Percentiles rank a stretch among this genome's conserved stretches.
These are phyloP conservation scores for Podaxis sp. DNA, from an alignment of 768 basidiomycete species.

Conservation along the genomic window DNA sequence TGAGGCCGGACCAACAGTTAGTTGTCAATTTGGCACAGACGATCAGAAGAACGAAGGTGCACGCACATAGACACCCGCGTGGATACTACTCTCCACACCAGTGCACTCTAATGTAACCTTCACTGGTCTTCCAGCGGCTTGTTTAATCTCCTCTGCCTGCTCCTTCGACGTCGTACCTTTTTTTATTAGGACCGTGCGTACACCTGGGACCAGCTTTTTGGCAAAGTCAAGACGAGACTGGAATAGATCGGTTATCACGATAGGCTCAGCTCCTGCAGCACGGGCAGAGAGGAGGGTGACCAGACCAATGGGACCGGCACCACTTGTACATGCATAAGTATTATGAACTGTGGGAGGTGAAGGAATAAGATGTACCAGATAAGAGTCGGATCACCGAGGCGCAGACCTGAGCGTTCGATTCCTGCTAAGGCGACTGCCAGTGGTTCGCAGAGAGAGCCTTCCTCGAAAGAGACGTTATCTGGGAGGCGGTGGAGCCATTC, in stretches of 20 bases:
- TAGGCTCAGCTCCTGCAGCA: slow-evolving; percentile 66
- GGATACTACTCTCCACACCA: slow-evolving; percentile 58
- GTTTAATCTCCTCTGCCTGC: slow-evolving; percentile 48
- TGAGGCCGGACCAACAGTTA: slow-evolving; percentile 17
- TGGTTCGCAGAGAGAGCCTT: slow-evolving; percentile 66
- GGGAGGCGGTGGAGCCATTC: slow-evolving; percentile 67
- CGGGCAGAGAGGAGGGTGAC: slow-evolving; percentile 57
- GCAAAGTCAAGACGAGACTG: slow-evolving; percentile 65
- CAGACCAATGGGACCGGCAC: slow-evolving; percentile 66
- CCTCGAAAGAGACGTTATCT: slow-evolving; percentile 57
- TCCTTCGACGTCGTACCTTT: slow-evolving; percentile 42
- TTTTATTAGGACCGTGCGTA: slow-evolving; percentile 51
- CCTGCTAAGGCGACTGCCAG: slow-evolving; percentile 65
- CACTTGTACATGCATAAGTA: slow-evolving; percentile 29
- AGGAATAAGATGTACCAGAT: slow-evolving; percentile 40
- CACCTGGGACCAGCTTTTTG: slow-evolving; percentile 54
- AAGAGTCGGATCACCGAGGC: slow-evolving; percentile 59
- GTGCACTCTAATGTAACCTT: slow-evolving; percentile 60
- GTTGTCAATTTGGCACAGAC: background rate
- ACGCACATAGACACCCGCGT: slow-evolving; percentile 53
- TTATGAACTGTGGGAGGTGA: background rate
- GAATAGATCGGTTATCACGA: slow-evolving; percentile 66
- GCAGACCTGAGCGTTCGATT: slow-evolving; percentile 58
- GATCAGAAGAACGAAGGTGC: background rate
- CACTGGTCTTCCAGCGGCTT: slow-evolving; percentile 42